These are phyloP conservation scores for Xylariaceae sp. DNA, from an alignment of 2,329 filamentous ascomycete genomes.

Conservation along the genomic window DNA sequence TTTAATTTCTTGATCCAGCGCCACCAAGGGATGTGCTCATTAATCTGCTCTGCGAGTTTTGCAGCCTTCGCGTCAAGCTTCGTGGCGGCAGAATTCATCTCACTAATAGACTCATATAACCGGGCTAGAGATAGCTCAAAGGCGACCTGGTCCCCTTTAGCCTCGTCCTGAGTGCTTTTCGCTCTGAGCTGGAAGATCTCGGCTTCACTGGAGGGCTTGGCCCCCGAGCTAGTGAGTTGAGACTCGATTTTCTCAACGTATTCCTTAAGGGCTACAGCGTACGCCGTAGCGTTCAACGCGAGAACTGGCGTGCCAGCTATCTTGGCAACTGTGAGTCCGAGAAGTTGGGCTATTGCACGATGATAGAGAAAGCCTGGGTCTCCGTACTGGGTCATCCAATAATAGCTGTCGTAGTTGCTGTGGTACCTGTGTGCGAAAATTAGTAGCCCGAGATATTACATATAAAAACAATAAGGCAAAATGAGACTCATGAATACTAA, in stretches of 20 bases:
- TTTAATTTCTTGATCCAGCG: constrained; percentile 64
- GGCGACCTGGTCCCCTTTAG: constrained; percentile 36
- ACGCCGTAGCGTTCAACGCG: constrained; percentile 60
- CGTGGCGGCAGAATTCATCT: constrained; percentile 37
- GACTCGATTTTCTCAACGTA: constrained; percentile 52
- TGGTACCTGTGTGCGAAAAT: constrained; percentile 54
- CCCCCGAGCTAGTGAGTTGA: constrained; percentile 39
- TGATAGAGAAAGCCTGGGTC: constrained; percentile 67
- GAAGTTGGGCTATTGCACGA: constrained; percentile 60
- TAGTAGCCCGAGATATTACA: constrained; percentile 2
- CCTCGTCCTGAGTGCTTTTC: constrained; percentile 19
- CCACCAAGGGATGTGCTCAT: constrained; percentile 69
- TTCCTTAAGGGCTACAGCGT: constrained; percentile 51
- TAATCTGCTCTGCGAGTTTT: constrained; percentile 35
- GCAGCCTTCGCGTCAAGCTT: constrained; percentile 45
- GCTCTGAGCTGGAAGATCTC: constrained; percentile 32
- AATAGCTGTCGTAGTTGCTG: constrained; percentile 84
- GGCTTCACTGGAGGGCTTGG: constrained; percentile 28
- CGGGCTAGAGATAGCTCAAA: constrained; percentile 40
- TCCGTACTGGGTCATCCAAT: constrained; percentile 81
- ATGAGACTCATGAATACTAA: neutral
- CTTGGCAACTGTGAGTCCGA: constrained; percentile 57
- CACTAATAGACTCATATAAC: constrained; percentile 36
- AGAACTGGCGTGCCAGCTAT: constrained; percentile 60
- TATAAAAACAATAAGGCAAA: neutral